Percentiles rank a stretch among this genome's conserved stretches.
These are phyloP conservation scores for Diutina neorugosa DNA, from an alignment of 1,139 yeast genomes.

Conservation along the genomic window DNA sequence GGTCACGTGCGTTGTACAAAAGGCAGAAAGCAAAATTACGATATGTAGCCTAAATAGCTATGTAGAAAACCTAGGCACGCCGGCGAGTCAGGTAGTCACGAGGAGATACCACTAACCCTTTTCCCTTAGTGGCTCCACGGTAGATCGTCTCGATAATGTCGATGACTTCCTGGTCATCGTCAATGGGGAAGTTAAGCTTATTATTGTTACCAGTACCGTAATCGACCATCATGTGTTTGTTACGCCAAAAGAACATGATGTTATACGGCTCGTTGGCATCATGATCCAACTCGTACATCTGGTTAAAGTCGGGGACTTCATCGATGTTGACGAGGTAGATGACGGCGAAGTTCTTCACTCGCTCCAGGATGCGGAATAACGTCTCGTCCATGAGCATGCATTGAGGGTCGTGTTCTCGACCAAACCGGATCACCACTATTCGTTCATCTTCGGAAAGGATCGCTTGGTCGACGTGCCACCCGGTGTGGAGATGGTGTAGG, in stretches of 20 bases:
- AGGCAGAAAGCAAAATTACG: too few species aligned
- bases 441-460: constrained; percentile 76
- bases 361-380: constrained; percentile 67
- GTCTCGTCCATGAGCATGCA: constrained; percentile 90
- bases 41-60: neutral
- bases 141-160: constrained; percentile 85
- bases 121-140: constrained; percentile 86
- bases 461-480: constrained; percentile 97
- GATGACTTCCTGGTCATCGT: constrained; percentile 79
- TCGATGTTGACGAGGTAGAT: constrained; percentile 82
- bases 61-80: neutral
- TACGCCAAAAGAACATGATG: constrained; percentile 84
- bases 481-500: constrained; percentile 76
- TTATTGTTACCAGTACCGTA: constrained; percentile 97
- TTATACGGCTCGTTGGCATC: constrained; percentile 62
- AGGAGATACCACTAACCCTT: constrained; percentile 85
- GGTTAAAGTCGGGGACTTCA: constrained; percentile 82
- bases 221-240: constrained; percentile 97
- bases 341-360: constrained; percentile 78
- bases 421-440: constrained; percentile 79
- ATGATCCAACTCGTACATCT: constrained; percentile 72
- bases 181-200: constrained; percentile 69
- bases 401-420: constrained; percentile 61
- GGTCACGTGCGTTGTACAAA: too few species aligned
- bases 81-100: constrained; percentile 31